Percentiles rank a stretch among this genome's conserved stretches.
These are phyloP conservation scores for Ampelomyces quisqualis DNA, from an alignment of 2,329 filamentous ascomycete genomes.

Conservation along the genomic window DNA sequence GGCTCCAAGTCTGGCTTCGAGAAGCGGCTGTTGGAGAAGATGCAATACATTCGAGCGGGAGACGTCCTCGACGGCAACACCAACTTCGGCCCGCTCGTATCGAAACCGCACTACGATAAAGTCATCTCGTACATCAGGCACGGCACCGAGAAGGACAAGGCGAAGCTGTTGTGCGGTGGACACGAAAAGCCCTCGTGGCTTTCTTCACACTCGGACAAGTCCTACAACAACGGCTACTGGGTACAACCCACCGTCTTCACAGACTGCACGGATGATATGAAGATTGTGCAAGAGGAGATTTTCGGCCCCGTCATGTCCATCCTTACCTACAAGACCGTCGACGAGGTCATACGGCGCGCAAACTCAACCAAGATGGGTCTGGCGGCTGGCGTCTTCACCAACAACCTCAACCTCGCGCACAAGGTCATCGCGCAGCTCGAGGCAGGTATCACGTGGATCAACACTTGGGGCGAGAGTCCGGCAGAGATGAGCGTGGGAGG, in stretches of 20 bases:
- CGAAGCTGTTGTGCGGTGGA: slow-evolving; percentile 73
- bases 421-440: slow-evolving; percentile 69
- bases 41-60: slow-evolving; percentile 69
- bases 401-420: slow-evolving; percentile 72
- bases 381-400: slow-evolving; percentile 80
- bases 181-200: slow-evolving; percentile 57
- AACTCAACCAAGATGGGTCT: slow-evolving; percentile 78
- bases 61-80: slow-evolving; percentile 69
- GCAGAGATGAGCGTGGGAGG: slow-evolving; percentile 91
- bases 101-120: slow-evolving; percentile 71
- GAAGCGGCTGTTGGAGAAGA: slow-evolving; percentile 66
- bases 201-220: slow-evolving; percentile 40
- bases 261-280: slow-evolving; percentile 80
- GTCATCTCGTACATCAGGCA: slow-evolving; percentile 75
- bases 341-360: slow-evolving; percentile 69
- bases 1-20: slow-evolving; percentile 69
- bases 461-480: slow-evolving; percentile 89
- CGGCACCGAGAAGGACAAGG: slow-evolving; percentile 71
- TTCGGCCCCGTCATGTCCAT: slow-evolving; percentile 87
- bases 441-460: slow-evolving; percentile 88
- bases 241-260: slow-evolving; percentile 82
- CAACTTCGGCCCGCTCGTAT: slow-evolving; percentile 84
- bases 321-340: slow-evolving; percentile 68
- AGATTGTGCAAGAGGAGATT: slow-evolving; percentile 78
- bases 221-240: slow-evolving; percentile 70